Conservation (phyloP, 306 rosid genomes). For the Neltuma alba region DNA sequence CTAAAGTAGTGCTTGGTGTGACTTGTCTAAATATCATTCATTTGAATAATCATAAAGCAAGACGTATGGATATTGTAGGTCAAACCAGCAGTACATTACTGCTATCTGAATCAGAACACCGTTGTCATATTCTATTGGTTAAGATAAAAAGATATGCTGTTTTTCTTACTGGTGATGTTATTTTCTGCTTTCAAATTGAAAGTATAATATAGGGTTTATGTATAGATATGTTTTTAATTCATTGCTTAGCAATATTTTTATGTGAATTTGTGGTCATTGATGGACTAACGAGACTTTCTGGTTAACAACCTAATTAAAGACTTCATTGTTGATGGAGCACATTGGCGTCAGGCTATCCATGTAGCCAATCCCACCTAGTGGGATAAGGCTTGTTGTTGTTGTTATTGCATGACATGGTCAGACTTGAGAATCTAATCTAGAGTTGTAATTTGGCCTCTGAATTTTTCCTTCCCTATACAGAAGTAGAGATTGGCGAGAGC, state of each 20-base stretch:
- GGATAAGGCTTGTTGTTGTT: no score
- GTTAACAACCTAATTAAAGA: no score
- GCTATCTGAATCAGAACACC: no score
- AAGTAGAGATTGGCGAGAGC: not conserved
- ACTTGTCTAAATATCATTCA: not conserved
- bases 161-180: no score
- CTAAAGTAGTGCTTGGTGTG: not conserved
- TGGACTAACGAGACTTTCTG: no score
- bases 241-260: conserved; percentile 9
- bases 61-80: not conserved
- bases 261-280: not conserved
- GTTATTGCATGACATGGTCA: no score
- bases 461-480: conserved; percentile 15
- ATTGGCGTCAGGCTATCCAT: no score
- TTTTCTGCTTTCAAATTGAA: not conserved
- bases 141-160: no score
- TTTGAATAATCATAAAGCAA: not conserved
- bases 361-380: no score
- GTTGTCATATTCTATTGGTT: no score
- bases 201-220: conserved; percentile 1
- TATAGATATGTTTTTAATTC: not conserved
- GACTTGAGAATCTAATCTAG: conserved; percentile 7
- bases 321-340: no score
- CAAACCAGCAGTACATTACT: no score
- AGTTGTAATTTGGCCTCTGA: conserved; percentile 14